Conservation (phyloP, 257 asterid species). For the Eustoma russellianum region DNA sequence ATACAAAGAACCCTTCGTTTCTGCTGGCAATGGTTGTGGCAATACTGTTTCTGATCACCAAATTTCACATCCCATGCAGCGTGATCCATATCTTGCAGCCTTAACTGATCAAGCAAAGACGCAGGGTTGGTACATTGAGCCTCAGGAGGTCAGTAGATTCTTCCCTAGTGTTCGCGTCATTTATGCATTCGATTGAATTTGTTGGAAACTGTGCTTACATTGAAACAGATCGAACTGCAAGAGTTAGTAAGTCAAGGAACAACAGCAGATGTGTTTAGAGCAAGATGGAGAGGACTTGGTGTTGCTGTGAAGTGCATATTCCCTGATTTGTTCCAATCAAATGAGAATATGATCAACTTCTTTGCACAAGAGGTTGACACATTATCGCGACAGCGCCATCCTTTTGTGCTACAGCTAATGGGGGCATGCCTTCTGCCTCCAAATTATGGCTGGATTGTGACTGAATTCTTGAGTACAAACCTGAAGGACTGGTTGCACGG, state of each 20-base stretch:
- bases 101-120: conserved; percentile 40
- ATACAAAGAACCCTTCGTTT: conserved; percentile 1
- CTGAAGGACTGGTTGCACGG: conserved; percentile 70
- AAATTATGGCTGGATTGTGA: conserved; percentile 54
- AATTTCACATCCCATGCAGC: conserved; percentile 10
- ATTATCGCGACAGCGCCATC: conserved; percentile 59
- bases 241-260: conserved; percentile 57
- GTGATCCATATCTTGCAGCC: conserved; percentile 30
- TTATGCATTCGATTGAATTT: not conserved
- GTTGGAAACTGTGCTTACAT: not conserved
- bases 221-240: conserved; percentile 40
- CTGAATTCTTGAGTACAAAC: conserved; percentile 40
- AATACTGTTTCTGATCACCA: conserved; percentile 10
- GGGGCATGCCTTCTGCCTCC: conserved; percentile 71
- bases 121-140: conserved; percentile 64
- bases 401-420: conserved; percentile 57
- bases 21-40: too few relatives aligned
- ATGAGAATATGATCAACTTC: conserved; percentile 46
- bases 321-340: conserved; percentile 52
- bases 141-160: conserved; percentile 43
- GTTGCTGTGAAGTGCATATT: conserved; percentile 65
- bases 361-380: conserved; percentile 70
- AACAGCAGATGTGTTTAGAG: conserved; percentile 59
- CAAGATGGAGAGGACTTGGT: conserved; percentile 60
- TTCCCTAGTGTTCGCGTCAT: not conserved